A percentile compares a stretch with the other conserved stretches of the same genome.
Conservation (phyloP, 768 basidiomycete genomes). For the Lyophyllum semitale region DNA sequence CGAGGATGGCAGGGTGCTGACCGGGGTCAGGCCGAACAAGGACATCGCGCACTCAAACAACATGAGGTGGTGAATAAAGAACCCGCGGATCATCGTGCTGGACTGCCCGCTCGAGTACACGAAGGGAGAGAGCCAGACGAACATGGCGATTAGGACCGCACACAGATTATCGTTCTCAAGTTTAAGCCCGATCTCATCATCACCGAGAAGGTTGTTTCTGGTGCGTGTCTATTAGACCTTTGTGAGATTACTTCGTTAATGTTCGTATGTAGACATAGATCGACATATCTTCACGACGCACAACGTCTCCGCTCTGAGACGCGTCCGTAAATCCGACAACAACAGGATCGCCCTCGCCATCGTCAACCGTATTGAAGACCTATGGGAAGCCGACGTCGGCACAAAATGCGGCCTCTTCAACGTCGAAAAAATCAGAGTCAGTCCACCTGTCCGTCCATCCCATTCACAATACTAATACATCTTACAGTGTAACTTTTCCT, state of each 20-base stretch:
- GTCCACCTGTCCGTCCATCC: slow-evolving; percentile 17
- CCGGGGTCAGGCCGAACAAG: too few species aligned
- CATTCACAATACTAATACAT: not conserved
- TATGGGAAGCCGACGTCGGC: slow-evolving; percentile 90
- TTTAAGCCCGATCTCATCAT: slow-evolving; percentile 95
- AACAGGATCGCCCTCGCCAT: slow-evolving; percentile 98
- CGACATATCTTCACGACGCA: slow-evolving; percentile 88
- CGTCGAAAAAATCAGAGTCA: slow-evolving; percentile 94
- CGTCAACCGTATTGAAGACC: slow-evolving; percentile 94
- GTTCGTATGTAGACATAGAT: slow-evolving; percentile 68
- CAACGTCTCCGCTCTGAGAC: slow-evolving; percentile 90
- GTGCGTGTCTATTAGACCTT: slow-evolving; percentile 43
- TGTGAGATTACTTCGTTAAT: not conserved
- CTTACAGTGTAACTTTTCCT: slow-evolving; percentile 79
- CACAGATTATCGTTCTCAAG: slow-evolving; percentile 81
- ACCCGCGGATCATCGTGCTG: slow-evolving; percentile 85
- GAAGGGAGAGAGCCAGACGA: slow-evolving; percentile 97
- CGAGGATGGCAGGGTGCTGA: slow-evolving; percentile 85
- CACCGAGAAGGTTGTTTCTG: slow-evolving; percentile 97
- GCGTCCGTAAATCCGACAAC: slow-evolving; percentile 99
- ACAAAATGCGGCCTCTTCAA: slow-evolving; percentile 95
- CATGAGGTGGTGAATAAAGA: slow-evolving; percentile 89
- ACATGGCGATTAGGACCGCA: slow-evolving; percentile 95
- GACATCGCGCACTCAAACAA: slow-evolving; percentile 98
- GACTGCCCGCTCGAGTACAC: slow-evolving; percentile 99